phyloP scores from a whole-genome alignment of 176 grass and related monocot genomes.

The Canna indica region DNA sequence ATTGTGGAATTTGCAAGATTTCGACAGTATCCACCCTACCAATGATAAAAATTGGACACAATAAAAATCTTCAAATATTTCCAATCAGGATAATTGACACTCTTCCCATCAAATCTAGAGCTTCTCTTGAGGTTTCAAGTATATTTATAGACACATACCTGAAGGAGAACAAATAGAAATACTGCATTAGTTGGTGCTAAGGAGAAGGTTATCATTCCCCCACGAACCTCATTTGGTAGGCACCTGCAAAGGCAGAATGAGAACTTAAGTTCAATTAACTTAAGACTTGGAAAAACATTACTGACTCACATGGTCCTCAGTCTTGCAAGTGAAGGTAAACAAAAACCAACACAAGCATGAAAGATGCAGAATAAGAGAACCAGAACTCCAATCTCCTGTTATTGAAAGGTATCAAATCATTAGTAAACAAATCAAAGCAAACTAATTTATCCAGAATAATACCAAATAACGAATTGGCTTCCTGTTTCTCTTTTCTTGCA shows the following conservation, averaged over 20 bases:
- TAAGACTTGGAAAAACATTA: too few relatives aligned
- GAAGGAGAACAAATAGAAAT: constrained; percentile 45
- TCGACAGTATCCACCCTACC: constrained; percentile 42
- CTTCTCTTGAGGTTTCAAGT: neutral
- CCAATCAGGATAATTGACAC: neutral
- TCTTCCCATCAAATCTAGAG: neutral
- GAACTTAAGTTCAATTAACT: neutral
- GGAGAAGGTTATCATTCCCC: constrained; percentile 91
- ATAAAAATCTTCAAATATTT: neutral
- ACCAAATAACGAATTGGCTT: neutral
- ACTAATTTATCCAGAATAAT: neutral
- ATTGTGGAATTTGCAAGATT: constrained; percentile 55
- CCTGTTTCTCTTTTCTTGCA: neutral
- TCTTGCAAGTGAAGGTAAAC: constrained; percentile 74
- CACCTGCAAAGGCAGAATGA: constrained; percentile 41
- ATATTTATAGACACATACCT: constrained; percentile 35
- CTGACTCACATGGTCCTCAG: constrained; percentile 66
- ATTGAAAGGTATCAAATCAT: neutral
- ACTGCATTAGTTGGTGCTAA: constrained; percentile 46
- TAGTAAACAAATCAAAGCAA: neutral
- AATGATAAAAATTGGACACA: neutral
- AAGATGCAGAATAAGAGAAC: constrained; percentile 76
- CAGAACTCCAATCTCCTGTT: constrained; percentile 65
- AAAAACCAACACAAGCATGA: constrained; percentile 80
- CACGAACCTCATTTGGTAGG: constrained; percentile 83